These are phyloP conservation scores for Mycena capillaripes DNA, from an alignment of 768 basidiomycete species.

Conservation along the genomic window DNA sequence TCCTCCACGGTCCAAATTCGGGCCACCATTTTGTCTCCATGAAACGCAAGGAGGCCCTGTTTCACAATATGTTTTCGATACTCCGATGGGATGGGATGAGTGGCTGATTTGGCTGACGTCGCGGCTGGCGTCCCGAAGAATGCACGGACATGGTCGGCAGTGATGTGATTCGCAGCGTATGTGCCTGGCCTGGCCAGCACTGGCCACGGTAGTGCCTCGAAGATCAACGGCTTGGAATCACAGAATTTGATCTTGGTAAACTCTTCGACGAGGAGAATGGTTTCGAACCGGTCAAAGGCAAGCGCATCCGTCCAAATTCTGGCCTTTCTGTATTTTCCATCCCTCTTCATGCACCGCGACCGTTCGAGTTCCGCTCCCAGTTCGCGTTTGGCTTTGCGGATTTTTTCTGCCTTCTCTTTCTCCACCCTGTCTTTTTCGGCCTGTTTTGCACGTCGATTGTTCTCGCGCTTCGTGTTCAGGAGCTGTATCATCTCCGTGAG, in stretches of 20 bases:
- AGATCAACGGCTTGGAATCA: constrained; percentile 9
- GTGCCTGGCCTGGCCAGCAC: not conserved
- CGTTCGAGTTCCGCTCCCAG: not conserved
- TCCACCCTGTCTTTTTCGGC: not conserved
- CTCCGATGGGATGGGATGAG: not conserved
- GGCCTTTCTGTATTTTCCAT: not conserved
- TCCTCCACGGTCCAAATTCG: constrained; percentile 6
- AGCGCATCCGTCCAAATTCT: not conserved
- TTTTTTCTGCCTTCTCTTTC: not conserved
- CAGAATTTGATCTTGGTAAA: constrained; percentile 6
- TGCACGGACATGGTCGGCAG: not conserved
- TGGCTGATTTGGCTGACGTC: not conserved
- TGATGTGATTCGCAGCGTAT: not conserved
- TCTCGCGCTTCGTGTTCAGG: constrained; percentile 3
- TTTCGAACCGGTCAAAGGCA: no score
- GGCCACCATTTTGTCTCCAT: constrained; percentile 7
- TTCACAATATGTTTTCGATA: constrained; percentile 10
- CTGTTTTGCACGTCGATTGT: not conserved
- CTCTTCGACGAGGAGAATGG: constrained; percentile 1
- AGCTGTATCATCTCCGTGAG: not conserved
- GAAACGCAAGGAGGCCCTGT: constrained; percentile 8
- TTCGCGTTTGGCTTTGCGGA: not conserved
- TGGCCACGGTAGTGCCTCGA: constrained; percentile 17
- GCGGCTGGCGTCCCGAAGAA: not conserved
- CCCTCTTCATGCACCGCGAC: constrained; percentile 2